Evolutionary conservation across 1,139 yeast species (phyloP).

Genomic region (Taphrina communis): DNA sequence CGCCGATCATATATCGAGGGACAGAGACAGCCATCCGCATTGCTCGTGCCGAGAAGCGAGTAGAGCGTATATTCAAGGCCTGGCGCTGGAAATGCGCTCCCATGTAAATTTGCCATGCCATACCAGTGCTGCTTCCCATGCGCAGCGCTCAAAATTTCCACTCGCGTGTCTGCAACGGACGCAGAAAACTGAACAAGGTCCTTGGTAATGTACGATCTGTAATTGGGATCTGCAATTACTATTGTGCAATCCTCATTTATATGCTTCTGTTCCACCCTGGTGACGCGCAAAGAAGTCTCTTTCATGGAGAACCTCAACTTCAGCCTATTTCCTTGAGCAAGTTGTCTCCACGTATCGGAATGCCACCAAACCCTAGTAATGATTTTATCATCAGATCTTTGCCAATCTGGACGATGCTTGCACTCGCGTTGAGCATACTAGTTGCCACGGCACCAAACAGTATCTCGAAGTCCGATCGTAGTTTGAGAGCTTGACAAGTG

Average conservation of each 20-base stretch:
- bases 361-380: constrained; percentile 24
- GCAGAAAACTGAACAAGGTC: constrained; percentile 6
- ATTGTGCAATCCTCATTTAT: constrained; percentile 1
- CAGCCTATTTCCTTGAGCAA: constrained; percentile 15
- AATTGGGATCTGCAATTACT: constrained; percentile 1
- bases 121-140: not conserved
- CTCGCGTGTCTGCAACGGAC: not conserved
- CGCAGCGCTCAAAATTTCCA: not conserved
- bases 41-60: not conserved
- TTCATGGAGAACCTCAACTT: constrained; percentile 19
- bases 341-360: not conserved
- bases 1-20: not conserved
- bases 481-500: not conserved
- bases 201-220: constrained; percentile 3
- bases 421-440: constrained; percentile 11
- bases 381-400: constrained; percentile 31
- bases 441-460: constrained; percentile 20
- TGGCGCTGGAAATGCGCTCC: constrained; percentile 4
- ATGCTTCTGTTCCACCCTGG: not conserved
- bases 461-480: constrained; percentile 13
- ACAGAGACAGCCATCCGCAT: constrained; percentile 28
- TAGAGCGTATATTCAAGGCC: not conserved
- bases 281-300: not conserved
- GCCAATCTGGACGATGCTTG: constrained; percentile 17
- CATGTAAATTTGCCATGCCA: constrained; percentile 12